Conservation (phyloP, 805 yeast genomes). For the Metschnikowia gruessii region DNA sequence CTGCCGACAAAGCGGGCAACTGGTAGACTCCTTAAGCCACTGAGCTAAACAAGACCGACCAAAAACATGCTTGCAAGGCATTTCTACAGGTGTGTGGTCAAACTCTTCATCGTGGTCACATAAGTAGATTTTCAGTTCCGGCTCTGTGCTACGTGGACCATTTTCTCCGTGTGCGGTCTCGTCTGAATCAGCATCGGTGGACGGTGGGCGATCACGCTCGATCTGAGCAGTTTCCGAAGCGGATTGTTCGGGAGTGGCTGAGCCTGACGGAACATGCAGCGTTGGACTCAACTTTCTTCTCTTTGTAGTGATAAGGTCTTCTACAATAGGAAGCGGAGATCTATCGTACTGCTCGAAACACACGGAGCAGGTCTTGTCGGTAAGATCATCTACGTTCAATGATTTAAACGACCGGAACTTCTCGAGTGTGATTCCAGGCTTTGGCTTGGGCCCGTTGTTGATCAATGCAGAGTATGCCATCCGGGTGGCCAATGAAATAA, state of each 20-base stretch:
- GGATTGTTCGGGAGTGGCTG: constrained; percentile 12
- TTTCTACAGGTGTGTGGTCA: constrained; percentile 60
- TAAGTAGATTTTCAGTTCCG: constrained; percentile 12
- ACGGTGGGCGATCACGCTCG: constrained; percentile 8
- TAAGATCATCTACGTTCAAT: constrained; percentile 22
- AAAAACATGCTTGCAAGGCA: constrained; percentile 87
- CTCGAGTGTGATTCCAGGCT: constrained; percentile 52
- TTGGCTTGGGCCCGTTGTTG: constrained; percentile 42
- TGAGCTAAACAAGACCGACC: constrained; percentile 81
- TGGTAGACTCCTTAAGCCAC: constrained; percentile 72
- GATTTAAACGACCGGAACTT: constrained; percentile 51
- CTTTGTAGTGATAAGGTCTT: constrained; percentile 11
- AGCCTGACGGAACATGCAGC: constrained; percentile 10
- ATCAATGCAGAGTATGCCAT: constrained; percentile 64
- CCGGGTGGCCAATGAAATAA: constrained; percentile 65
- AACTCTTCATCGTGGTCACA: constrained; percentile 17
- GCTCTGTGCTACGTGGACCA: background rate
- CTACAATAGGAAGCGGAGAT: background rate
- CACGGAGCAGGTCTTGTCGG: constrained; percentile 51
- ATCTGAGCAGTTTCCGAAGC: constrained; percentile 2
- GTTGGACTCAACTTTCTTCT: constrained; percentile 17
- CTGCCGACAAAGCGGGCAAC: constrained; percentile 85
- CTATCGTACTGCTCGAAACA: constrained; percentile 53
- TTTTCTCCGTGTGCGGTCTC: background rate
- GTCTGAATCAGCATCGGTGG: background rate